Conservation (phyloP, 306 rosid genomes). For the Bauhinia variegata region DNA sequence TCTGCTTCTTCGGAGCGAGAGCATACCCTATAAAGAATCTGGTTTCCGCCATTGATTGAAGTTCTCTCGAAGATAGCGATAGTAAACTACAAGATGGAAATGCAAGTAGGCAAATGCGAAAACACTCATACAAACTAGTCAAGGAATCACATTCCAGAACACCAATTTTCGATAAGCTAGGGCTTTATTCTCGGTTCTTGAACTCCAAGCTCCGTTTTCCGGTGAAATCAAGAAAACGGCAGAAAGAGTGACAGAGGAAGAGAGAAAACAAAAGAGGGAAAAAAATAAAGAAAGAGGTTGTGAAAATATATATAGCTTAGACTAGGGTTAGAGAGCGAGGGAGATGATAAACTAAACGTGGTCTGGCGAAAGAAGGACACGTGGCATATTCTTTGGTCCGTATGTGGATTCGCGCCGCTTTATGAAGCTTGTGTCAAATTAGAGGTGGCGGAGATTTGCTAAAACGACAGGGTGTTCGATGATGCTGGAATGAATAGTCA, state of each 20-base stretch:
- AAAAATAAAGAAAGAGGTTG: neutral
- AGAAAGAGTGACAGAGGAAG: neutral
- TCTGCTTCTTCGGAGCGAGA: conserved; percentile 76
- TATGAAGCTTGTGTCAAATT: conserved; percentile 36
- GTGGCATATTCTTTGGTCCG: conserved; percentile 38
- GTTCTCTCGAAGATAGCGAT: neutral
- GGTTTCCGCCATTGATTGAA: conserved; percentile 63
- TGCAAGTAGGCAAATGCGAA: conserved; percentile 10
- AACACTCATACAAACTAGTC: conserved; percentile 35
- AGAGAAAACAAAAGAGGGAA: neutral
- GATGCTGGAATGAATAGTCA: conserved; percentile 8
- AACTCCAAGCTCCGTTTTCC: neutral
- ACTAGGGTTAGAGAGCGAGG: conserved; percentile 51
- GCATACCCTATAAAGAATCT: conserved; percentile 77
- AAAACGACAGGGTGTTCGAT: conserved; percentile 20
- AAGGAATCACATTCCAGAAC: conserved; percentile 40
- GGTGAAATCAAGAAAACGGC: neutral
- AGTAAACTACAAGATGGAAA: neutral
- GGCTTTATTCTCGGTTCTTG: neutral
- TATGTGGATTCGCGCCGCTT: conserved; percentile 41
- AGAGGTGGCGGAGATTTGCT: conserved; percentile 4
- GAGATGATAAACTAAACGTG: conserved; percentile 40
- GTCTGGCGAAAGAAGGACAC: conserved; percentile 33
- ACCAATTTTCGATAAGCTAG: conserved; percentile 19
- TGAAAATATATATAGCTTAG: conserved; percentile 53